These are phyloP conservation scores for Colletotrichum plurivorum DNA, from an alignment of 2,329 filamentous ascomycete species.

Conservation along the genomic window DNA sequence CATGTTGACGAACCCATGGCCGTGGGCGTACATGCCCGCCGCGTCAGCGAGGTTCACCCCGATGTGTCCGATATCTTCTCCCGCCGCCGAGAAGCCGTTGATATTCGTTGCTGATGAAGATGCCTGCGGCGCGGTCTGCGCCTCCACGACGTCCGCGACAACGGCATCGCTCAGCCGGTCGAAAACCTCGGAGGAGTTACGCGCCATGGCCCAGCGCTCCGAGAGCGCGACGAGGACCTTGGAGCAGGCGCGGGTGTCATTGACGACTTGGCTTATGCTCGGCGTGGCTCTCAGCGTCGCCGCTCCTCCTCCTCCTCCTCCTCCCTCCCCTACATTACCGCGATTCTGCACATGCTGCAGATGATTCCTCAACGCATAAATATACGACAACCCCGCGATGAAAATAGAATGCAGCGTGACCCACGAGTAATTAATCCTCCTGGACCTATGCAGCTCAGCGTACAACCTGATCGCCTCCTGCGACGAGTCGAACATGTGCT, in stretches of 20 bases:
- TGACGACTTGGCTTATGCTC: conserved; percentile 58
- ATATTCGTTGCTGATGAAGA: conserved; percentile 11
- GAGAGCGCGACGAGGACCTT: conserved; percentile 61
- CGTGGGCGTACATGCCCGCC: conserved; percentile 5
- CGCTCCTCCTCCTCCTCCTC: conserved; percentile 8
- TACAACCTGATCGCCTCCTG: conserved; percentile 58
- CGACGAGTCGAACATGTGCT: conserved; percentile 56
- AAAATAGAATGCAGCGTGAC: conserved; percentile 64
- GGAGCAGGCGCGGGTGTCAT: conserved; percentile 58
- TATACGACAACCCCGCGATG: conserved; percentile 59
- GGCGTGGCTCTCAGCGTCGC: conserved; percentile 50
- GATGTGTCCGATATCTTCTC: background rate
- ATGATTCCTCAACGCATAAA: conserved; percentile 58
- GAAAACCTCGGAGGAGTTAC: conserved; percentile 59
- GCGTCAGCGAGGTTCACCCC: conserved; percentile 4
- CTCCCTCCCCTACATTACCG: background rate
- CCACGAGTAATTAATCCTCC: conserved; percentile 64
- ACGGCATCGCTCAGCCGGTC: conserved; percentile 59
- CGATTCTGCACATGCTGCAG: conserved; percentile 49
- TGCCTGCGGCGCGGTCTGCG: conserved; percentile 14
- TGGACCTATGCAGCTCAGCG: conserved; percentile 57
- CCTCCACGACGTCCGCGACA: conserved; percentile 55
- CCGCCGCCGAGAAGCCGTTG: background rate
- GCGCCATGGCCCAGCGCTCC: conserved; percentile 56
- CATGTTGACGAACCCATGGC: conserved; percentile 44